Evolutionary conservation across 2,329 filamentous ascomycete genomes (phyloP), one percentile per base, ranked within the genome.

Genomic region (Penicillium sp.): DNA sequence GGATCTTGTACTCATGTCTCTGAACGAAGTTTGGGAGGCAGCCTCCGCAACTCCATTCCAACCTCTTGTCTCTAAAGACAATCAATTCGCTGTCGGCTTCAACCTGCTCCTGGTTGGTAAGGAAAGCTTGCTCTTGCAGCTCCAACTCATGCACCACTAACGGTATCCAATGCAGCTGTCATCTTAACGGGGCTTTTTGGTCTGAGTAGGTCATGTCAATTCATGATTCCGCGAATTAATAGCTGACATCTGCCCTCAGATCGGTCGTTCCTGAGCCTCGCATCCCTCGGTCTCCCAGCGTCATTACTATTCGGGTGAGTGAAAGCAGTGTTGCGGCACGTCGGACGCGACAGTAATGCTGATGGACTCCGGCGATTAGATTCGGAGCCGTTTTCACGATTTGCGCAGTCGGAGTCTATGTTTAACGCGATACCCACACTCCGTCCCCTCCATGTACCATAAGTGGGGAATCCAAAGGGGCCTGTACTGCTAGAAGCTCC

Each of bases 331-430:
- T 54, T 18, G 39, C 41, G 63, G 31, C 31, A 27, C 72, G 22
- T n/a, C 18, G 18, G 19, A 13, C 13, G n/a, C 39, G 27, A 27
- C 1, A 52, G 46, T 22, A 27, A 37, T 50, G 22, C 16, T 50
- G 37, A 52, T 52, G 10, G 10, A 31, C 18, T 19, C n/a, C 24
- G 41, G n/a, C 33, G 33, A 16, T 19, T 54, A 97, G 94, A 52
- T 90, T 96, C 77, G 95, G 95, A 69, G 89, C 94, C 52, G 92
- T 99, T 47, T 97, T 95, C 80, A 96, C 97, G 89, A 98, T 99
- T 80, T 99, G 95, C 79, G 95, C 93, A 60, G 95, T 95, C 75
- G 95, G 95, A 76, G 95, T 99, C 74, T 98, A 99, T 87, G 92
- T 99, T 77, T 99, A 86, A 79, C 52, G 49, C 62, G 62, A 62